Conservation (phyloP, 2,329 filamentous ascomycete species). For the Hypoxylon sp. region DNA sequence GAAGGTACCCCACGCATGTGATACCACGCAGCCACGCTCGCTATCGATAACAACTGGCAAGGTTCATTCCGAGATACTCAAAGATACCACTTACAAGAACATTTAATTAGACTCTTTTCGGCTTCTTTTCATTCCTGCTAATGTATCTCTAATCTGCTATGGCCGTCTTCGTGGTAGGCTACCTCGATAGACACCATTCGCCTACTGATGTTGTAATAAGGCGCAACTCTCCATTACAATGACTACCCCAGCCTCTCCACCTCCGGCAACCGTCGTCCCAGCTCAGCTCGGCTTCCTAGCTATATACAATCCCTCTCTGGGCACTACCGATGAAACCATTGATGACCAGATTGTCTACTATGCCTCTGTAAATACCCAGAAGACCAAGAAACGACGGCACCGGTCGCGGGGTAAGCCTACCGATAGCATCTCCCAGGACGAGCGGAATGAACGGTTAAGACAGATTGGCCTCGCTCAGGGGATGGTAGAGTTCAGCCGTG, state of each 20-base stretch:
- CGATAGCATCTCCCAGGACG: conserved; percentile 68
- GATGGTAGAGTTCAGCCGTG: conserved; percentile 93
- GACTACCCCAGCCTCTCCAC: conserved; percentile 44
- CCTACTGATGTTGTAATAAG: conserved; percentile 28
- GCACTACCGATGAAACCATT: conserved; percentile 76
- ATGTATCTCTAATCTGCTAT: conserved; percentile 31
- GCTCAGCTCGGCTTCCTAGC: conserved; percentile 91
- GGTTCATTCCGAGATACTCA: background rate
- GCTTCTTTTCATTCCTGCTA: background rate
- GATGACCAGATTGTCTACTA: conserved; percentile 94
- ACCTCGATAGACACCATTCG: conserved; percentile 35
- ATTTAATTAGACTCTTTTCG: conserved; percentile 2
- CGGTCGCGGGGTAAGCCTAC: conserved; percentile 61
- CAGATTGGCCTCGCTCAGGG: conserved; percentile 97
- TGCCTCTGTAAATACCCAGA: conserved; percentile 71
- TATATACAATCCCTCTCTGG: conserved; percentile 89
- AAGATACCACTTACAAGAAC: background rate
- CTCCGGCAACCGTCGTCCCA: conserved; percentile 68
- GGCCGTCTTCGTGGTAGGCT: conserved; percentile 30
- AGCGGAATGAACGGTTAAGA: conserved; percentile 87
- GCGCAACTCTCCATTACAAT: conserved; percentile 36
- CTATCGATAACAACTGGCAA: background rate
- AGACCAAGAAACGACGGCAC: conserved; percentile 59
- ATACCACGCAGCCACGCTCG: background rate
- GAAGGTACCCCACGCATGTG: conserved; percentile 1